Evolutionary conservation across 2,329 filamentous ascomycete species (phyloP).

Genomic region (Exophiala sideris): DNA sequence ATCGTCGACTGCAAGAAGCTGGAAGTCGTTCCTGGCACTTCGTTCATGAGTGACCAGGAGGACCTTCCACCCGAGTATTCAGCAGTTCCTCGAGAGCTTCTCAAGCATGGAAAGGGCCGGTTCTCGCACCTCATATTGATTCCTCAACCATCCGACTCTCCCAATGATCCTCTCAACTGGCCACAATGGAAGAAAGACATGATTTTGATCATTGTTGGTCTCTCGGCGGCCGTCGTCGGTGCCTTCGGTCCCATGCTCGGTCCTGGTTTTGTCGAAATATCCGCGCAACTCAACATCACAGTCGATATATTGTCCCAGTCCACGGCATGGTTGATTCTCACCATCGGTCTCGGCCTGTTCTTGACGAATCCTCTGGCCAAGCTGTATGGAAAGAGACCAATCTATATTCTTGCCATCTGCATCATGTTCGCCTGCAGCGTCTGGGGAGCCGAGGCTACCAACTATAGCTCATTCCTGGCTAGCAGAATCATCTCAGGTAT

Average conservation of each 20-base stretch:
- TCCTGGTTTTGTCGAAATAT: constrained; percentile 49
- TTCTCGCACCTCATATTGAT: constrained; percentile 27
- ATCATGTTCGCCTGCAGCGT: constrained; percentile 36
- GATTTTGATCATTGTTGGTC: constrained; percentile 45
- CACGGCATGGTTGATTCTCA: constrained; percentile 22
- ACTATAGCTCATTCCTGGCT: constrained; percentile 39
- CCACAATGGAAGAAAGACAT: constrained; percentile 46
- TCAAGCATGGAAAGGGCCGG: constrained; percentile 32
- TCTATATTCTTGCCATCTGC: constrained; percentile 39
- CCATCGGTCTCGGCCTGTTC: constrained; percentile 37
- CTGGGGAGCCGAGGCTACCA: constrained; percentile 36
- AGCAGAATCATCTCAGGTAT: constrained; percentile 44
- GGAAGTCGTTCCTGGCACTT: constrained; percentile 33
- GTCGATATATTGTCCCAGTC: constrained; percentile 22
- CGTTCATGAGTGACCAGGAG: constrained; percentile 31
- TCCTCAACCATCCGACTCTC: constrained; percentile 30
- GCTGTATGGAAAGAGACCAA: constrained; percentile 43
- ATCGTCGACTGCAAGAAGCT: constrained; percentile 32
- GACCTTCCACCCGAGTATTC: constrained; percentile 48
- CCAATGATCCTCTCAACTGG: constrained; percentile 33
- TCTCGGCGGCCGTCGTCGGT: constrained; percentile 48
- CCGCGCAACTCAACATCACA: constrained; percentile 28
- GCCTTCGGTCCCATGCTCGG: constrained; percentile 53
- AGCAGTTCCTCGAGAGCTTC: constrained; percentile 32
- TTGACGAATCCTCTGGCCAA: constrained; percentile 39